Conservation (phyloP, 768 basidiomycete genomes). For the Pleurotus tuber-regium region DNA sequence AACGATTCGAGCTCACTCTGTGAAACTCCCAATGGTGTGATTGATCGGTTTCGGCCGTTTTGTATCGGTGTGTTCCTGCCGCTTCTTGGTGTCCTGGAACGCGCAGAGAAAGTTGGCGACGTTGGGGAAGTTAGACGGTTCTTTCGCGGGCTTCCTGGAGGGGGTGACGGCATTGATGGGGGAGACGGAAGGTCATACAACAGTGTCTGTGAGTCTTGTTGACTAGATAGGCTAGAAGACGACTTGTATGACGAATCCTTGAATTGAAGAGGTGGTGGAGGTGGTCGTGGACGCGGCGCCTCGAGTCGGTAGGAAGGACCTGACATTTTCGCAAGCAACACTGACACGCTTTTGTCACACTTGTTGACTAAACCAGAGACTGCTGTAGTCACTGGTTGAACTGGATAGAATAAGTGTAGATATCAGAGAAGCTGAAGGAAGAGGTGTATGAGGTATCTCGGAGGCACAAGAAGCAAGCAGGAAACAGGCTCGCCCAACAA, state of each 20-base stretch:
- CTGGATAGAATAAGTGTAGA: too few species aligned
- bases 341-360: background rate
- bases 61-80: conserved; percentile 60
- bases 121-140: conserved; percentile 47
- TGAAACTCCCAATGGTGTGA: conserved; percentile 65
- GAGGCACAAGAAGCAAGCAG: background rate
- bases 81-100: conserved; percentile 46
- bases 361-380: too few species aligned
- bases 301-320: conserved; percentile 63
- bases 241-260: conserved; percentile 44
- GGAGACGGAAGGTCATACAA: conserved; percentile 75
- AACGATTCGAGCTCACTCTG: conserved; percentile 76
- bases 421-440: too few species aligned
- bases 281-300: conserved; percentile 58
- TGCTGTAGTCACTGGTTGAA: too few species aligned
- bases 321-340: conserved; percentile 41
- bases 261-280: conserved; percentile 60
- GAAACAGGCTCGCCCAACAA: background rate
- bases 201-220: conserved; percentile 56
- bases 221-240: conserved; percentile 36
- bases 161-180: conserved; percentile 56
- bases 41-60: conserved; percentile 57
- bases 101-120: conserved; percentile 53
- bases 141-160: conserved; percentile 54
- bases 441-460: background rate